Percentiles rank a stretch among this genome's conserved stretches.
Evolutionary conservation across 768 basidiomycete species (phyloP).

Genomic region (Suillus luteus): DNA sequence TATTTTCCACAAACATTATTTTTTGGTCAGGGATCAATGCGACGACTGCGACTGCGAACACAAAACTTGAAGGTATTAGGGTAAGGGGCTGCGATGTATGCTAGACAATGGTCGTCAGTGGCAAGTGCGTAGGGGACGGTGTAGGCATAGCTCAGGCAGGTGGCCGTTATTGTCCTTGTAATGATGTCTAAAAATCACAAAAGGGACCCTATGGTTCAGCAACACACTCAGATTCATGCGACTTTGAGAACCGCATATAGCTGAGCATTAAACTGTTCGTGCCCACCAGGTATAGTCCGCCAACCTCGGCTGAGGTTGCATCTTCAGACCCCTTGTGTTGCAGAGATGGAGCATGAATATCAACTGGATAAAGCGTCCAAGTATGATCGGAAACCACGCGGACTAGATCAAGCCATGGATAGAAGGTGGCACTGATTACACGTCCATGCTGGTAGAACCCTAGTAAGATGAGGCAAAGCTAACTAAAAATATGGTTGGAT

Average conservation of each 20-base stretch:
- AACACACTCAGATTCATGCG: not conserved
- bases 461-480: not conserved
- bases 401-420: not conserved
- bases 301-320: not conserved
- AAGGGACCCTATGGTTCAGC: not conserved
- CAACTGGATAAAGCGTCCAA: not conserved
- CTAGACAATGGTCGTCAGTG: not conserved
- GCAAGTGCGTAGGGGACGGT: not conserved
- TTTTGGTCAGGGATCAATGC: not conserved
- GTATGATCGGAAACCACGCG: not conserved
- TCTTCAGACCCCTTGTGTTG: not conserved
- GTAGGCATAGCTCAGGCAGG: not conserved
- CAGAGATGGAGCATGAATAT: not conserved
- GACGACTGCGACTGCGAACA: not conserved
- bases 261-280: not conserved
- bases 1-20: not conserved
- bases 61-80: not conserved
- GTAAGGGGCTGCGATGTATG: not conserved
- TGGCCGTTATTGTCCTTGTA: not conserved
- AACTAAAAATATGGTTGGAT: not conserved
- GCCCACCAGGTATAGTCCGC: not conserved
- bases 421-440: not conserved
- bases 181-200: not conserved
- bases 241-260: not conserved
- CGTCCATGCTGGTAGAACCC: not conserved